Evolutionary conservation across 2,329 filamentous ascomycete genomes (phyloP).

Genomic region (Macrophomina tecta): DNA sequence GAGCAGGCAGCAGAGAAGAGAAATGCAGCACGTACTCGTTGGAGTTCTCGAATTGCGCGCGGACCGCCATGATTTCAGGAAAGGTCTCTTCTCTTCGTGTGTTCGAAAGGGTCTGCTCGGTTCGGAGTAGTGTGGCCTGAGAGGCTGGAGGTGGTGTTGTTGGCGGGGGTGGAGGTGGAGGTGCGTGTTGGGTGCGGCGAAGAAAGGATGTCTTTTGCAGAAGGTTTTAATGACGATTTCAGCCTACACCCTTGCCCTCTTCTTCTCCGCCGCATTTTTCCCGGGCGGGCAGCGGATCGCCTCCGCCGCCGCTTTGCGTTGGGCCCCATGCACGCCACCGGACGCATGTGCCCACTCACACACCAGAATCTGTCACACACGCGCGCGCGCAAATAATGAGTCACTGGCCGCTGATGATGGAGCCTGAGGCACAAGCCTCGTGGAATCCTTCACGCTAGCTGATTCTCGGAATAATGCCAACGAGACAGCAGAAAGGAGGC

Average conservation of each 20-base stretch:
- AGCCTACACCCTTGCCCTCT: neutral
- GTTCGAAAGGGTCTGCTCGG: neutral
- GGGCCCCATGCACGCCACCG: too few species aligned
- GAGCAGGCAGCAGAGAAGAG: neutral
- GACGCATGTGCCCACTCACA: neutral
- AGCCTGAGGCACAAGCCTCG: neutral
- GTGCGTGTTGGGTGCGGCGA: neutral
- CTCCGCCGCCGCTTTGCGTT: neutral
- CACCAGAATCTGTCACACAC: too few species aligned
- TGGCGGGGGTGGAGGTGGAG: neutral
- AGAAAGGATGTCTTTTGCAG: neutral
- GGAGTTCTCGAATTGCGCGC: conserved; percentile 81
- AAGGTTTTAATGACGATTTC: conserved; percentile 25
- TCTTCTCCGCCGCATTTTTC: neutral
- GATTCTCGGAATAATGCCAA: neutral
- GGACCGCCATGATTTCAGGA: conserved; percentile 55
- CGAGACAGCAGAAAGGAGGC: neutral
- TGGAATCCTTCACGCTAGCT: too few species aligned
- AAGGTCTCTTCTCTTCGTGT: neutral
- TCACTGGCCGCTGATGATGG: neutral
- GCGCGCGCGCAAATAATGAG: neutral
- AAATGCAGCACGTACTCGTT: conserved; percentile 72
- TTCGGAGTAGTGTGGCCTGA: neutral
- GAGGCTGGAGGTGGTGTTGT: neutral
- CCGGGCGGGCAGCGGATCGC: neutral